Evolutionary conservation across 164 flowering plant species (phyloP).

Genomic region (Magnolia changhungtana): DNA sequence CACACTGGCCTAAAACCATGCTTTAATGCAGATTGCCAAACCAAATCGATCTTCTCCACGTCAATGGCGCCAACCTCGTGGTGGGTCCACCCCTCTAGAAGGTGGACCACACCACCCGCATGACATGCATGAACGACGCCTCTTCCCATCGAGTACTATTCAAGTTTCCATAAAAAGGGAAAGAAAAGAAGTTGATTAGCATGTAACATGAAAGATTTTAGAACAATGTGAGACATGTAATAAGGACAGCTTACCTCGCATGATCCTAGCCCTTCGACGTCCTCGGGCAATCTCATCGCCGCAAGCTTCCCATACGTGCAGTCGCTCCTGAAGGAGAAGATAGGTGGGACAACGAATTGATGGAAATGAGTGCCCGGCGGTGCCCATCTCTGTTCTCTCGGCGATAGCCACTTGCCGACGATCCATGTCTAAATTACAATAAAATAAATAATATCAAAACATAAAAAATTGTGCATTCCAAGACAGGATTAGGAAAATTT

Average conservation of each 20-base stretch:
- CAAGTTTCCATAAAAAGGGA: neutral
- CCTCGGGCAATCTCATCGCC: constrained; percentile 82
- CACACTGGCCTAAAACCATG: constrained; percentile 71
- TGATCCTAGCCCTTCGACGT: constrained; percentile 68
- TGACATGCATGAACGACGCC: constrained; percentile 97
- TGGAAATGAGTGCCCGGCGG: constrained; percentile 87
- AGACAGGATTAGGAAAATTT: too few relatives aligned
- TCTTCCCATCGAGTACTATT: constrained; percentile 77
- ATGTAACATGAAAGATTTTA: neutral
- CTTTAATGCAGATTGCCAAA: constrained; percentile 83
- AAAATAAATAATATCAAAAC: neutral
- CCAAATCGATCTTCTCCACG: constrained; percentile 77
- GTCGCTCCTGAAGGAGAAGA: constrained; percentile 60
- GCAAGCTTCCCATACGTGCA: constrained; percentile 91
- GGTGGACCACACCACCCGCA: constrained; percentile 89
- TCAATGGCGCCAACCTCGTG: constrained; percentile 92
- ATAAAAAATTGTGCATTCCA: neutral
- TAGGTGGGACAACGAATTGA: constrained; percentile 91
- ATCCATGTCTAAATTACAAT: constrained; percentile 66
- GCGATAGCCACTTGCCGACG: constrained; percentile 87
- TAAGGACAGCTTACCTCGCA: constrained; percentile 63
- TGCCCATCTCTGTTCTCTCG: constrained; percentile 76
- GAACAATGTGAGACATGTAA: neutral
- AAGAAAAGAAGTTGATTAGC: neutral
- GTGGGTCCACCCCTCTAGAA: constrained; percentile 83